These are phyloP conservation scores for Pseudocercospora cruenta DNA, from an alignment of 2,329 filamentous ascomycete genomes.

Conservation along the genomic window DNA sequence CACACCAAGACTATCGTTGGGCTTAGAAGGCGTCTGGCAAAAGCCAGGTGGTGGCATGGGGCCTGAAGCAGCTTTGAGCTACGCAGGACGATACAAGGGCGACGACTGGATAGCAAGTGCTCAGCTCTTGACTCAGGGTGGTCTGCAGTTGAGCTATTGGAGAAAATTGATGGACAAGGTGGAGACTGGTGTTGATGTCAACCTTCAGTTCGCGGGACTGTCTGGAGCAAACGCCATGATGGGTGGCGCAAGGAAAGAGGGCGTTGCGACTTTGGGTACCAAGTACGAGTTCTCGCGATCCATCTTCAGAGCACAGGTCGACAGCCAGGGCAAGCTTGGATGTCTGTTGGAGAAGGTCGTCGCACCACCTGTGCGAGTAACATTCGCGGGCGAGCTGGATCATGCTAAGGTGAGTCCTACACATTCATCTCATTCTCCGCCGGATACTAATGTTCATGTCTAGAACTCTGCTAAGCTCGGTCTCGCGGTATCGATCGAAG, in stretches of 20 bases:
- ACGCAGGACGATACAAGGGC: conserved; percentile 88
- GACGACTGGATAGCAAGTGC: conserved; percentile 90
- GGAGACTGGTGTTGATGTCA: conserved; percentile 93
- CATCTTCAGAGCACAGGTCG: conserved; percentile 92
- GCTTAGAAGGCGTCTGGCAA: conserved; percentile 93
- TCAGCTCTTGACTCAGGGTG: conserved; percentile 86
- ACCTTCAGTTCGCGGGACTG: conserved; percentile 74
- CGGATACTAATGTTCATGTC: background rate
- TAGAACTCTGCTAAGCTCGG: conserved; percentile 96
- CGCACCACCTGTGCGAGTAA: conserved; percentile 87
- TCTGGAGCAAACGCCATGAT: conserved; percentile 68
- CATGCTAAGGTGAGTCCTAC: conserved; percentile 78
- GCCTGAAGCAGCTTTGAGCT: conserved; percentile 89
- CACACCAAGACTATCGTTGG: conserved; percentile 82
- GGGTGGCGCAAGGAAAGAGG: conserved; percentile 77
- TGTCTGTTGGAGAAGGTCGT: conserved; percentile 95
- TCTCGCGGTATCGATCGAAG: conserved; percentile 88
- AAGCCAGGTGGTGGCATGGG: conserved; percentile 79
- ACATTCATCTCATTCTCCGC: background rate
- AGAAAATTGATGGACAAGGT: conserved; percentile 89
- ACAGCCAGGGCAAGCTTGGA: conserved; percentile 91
- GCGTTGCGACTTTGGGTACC: conserved; percentile 85
- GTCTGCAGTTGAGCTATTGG: conserved; percentile 92
- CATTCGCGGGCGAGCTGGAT: conserved; percentile 95
- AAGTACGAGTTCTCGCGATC: conserved; percentile 98